Base-by-base conservation (phyloP, 495 filamentous ascomycete species). In the Pseudoneurospora amorphoporcata region DNA sequence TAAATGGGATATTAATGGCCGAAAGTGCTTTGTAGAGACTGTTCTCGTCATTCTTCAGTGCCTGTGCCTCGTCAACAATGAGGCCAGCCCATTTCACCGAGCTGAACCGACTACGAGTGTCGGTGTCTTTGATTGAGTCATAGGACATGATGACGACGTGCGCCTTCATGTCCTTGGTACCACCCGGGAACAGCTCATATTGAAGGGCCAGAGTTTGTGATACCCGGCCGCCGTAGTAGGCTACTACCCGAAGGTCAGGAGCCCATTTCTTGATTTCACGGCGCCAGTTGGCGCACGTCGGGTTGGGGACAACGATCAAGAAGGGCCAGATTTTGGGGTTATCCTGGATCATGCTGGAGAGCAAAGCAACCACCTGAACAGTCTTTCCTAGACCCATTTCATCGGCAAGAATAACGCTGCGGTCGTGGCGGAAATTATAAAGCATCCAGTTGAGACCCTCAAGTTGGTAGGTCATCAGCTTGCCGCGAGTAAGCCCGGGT, bases 371-470 rank as follows among this genome's bases (percentile, higher is more conserved):
- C 69, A 98, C 88, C 79, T 99, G 96, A 68, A 99, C 92, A 0
- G 96, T 99, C 84, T 99, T 99, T 37, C 96, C 96, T 10, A 99
- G 88, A 5, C 96, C 96, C 96, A 99, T 99, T 79, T 99, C 96
- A 76, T 99, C 96, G 3, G 96, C 96, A 3, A 99, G 87, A 76
- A 99, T 95, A n/a, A 91, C 91, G 76, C 96, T 98, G 73, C 92
- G 87, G 73, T 90, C 84, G 68, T 88, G 83, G 73, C 92, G 88
- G 84, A 93, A 97, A 78, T 93, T 94, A 79, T 93, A 97, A 72
- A 97, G 91, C n/a, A 98, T 87, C 94, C 95, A 99, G 78, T 98
- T 98, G 72, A 98, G 80, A 17, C 96, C 96, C 23, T 98, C 93
- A 47, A 95, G 82, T 78, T 99, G 96, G 78, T 99, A 99, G 12